A percentile compares a stretch with the other conserved stretches of the same genome.
These are phyloP conservation scores for Leishmania tarentolae DNA, from an alignment of 208 protist species.

Conservation along the genomic window DNA sequence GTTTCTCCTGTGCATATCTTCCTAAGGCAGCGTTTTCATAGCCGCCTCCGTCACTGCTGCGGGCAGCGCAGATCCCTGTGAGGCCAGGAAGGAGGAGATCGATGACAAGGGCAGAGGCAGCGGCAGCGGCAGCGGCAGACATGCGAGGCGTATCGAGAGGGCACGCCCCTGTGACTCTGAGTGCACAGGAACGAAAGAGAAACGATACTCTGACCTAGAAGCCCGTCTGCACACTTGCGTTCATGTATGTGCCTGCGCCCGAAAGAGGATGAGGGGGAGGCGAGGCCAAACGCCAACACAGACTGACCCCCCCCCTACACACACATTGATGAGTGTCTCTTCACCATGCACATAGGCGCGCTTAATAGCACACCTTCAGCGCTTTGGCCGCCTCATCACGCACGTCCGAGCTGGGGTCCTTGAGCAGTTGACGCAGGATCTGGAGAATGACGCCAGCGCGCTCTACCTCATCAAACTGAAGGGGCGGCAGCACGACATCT, in stretches of 20 bases:
- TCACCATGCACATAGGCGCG: not conserved
- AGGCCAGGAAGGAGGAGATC: not conserved
- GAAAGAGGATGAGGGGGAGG: not conserved
- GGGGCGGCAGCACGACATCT: slow-evolving; percentile 15
- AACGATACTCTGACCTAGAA: not conserved
- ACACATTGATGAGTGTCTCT: not conserved
- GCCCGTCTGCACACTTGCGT: not conserved
- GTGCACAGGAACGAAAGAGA: not conserved
- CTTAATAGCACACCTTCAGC: slow-evolving; percentile 73
- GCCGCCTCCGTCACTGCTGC: not conserved
- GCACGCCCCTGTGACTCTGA: not conserved
- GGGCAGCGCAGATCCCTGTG: not conserved
- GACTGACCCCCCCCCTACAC: not conserved
- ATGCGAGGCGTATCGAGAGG: slow-evolving; percentile 1
- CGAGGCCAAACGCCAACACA: not conserved
- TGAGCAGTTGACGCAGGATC: slow-evolving; percentile 69
- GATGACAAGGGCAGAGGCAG: not conserved
- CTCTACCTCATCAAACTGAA: slow-evolving; percentile 63
- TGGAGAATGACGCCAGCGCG: slow-evolving; percentile 70
- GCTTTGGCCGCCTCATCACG: slow-evolving; percentile 81
- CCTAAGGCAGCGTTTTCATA: not conserved
- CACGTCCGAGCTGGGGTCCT: slow-evolving; percentile 72
- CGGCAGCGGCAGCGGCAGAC: slow-evolving; percentile 7
- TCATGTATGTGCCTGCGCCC: not conserved
- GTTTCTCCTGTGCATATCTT: not conserved